Evolutionary conservation across 805 yeast genomes (phyloP).

Genomic region (Barnettozyma pratensis): DNA sequence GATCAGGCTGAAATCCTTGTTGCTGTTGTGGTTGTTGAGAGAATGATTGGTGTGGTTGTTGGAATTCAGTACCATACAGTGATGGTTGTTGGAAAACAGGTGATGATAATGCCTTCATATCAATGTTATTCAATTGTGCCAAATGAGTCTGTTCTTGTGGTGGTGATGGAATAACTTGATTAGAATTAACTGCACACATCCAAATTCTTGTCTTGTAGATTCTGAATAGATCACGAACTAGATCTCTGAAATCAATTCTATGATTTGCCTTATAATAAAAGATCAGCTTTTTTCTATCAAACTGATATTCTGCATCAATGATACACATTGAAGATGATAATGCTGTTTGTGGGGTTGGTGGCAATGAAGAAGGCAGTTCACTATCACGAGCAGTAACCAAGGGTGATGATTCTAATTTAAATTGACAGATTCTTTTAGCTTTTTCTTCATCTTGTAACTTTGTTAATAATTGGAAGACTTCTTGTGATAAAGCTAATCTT

Average conservation of each 20-base stretch:
- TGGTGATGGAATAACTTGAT: conserved; percentile 4
- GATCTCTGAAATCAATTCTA: conserved; percentile 69
- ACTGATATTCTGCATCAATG: conserved; percentile 77
- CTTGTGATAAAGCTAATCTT: conserved; percentile 71
- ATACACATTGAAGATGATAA: conserved; percentile 39
- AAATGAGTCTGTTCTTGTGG: conserved; percentile 5
- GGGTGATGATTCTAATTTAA: conserved; percentile 20
- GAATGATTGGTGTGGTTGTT: background rate
- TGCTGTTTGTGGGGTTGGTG: conserved; percentile 8
- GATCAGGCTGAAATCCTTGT: background rate
- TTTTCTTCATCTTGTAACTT: conserved; percentile 70
- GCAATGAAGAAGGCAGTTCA: conserved; percentile 1
- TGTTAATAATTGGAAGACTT: conserved; percentile 53
- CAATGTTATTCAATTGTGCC: conserved; percentile 7
- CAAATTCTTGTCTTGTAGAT: conserved; percentile 77
- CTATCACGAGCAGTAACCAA: conserved; percentile 6
- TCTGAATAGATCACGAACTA: conserved; percentile 68
- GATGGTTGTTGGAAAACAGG: conserved; percentile 4
- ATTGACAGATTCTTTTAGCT: conserved; percentile 35
- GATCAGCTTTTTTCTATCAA: conserved; percentile 71
- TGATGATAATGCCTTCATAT: conserved; percentile 5
- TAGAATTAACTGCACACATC: conserved; percentile 63
- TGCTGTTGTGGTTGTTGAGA: conserved; percentile 2
- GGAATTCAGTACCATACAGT: background rate
- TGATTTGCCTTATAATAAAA: conserved; percentile 64